A percentile compares a stretch with the other conserved stretches of the same genome.
Conservation (phyloP, 139 green algal genomes). For the Micromonas commoda region DNA sequence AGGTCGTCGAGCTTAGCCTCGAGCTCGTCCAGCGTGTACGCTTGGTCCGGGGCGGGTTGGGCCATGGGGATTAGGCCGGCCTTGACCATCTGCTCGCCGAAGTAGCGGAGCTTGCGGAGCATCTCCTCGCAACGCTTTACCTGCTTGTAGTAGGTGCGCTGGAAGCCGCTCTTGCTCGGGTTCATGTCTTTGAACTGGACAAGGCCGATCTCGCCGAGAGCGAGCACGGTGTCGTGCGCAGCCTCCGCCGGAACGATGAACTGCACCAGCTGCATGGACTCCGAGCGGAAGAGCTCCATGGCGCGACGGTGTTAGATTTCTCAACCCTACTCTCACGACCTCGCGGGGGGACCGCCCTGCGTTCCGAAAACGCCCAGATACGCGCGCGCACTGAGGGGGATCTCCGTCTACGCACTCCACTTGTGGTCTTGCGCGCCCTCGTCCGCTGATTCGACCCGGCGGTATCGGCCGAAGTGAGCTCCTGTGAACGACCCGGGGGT, state of each 20-base stretch:
- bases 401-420: no score
- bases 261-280: constrained; percentile 97
- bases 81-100: constrained; percentile 80
- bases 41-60: neutral
- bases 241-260: constrained; percentile 94
- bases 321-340: neutral
- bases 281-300: constrained; percentile 65
- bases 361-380: constrained; percentile 18
- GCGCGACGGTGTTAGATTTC: neutral
- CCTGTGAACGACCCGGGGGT: no score
- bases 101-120: constrained; percentile 86
- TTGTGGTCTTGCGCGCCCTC: no score
- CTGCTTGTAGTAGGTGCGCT: constrained; percentile 88
- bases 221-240: constrained; percentile 80
- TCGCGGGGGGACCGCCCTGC: neutral
- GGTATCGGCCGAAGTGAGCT: no score
- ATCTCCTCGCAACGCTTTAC: constrained; percentile 97
- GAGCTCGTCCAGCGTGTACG: constrained; percentile 67
- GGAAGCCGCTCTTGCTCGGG: constrained; percentile 78
- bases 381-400: no score
- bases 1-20: constrained; percentile 82
- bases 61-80: constrained; percentile 40
- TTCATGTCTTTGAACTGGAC: constrained; percentile 71
- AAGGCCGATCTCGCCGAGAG: constrained; percentile 72
- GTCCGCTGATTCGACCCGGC: no score